These are phyloP conservation scores for Mycena metata DNA, from an alignment of 768 basidiomycete species.

Conservation along the genomic window DNA sequence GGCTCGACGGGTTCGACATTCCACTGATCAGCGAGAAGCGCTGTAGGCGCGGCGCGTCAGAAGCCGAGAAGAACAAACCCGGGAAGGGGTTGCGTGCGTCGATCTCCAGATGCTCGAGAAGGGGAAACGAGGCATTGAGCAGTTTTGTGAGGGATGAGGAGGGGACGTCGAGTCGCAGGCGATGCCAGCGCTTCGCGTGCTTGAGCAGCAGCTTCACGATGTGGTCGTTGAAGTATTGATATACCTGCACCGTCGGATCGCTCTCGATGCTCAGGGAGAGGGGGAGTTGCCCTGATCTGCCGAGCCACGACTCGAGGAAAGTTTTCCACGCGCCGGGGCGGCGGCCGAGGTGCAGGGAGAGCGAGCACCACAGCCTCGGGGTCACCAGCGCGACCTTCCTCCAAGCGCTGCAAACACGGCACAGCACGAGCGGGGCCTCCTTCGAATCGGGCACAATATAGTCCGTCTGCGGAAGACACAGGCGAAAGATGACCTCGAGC, in stretches of 20 bases:
- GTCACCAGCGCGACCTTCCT: slow-evolving; percentile 37
- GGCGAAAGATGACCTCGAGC: slow-evolving; percentile 40
- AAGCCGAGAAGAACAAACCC: slow-evolving; percentile 16
- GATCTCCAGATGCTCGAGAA: slow-evolving; percentile 38
- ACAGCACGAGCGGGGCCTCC: slow-evolving; percentile 41
- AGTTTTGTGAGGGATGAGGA: slow-evolving; percentile 20
- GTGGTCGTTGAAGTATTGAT: slow-evolving; percentile 38
- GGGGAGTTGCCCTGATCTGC: slow-evolving; percentile 31
- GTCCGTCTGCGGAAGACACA: slow-evolving; percentile 38
- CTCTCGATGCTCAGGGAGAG: slow-evolving; percentile 36
- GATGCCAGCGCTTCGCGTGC: slow-evolving; percentile 34
- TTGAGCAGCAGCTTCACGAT: slow-evolving; percentile 31
- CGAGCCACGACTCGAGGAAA: slow-evolving; percentile 41
- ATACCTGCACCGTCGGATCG: neutral
- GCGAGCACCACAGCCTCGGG: slow-evolving; percentile 42
- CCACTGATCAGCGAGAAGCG: slow-evolving; percentile 7
- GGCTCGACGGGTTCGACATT: neutral
- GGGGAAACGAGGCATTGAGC: slow-evolving; percentile 34
- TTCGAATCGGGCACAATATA: slow-evolving; percentile 32
- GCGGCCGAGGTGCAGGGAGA: slow-evolving; percentile 36
- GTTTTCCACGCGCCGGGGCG: slow-evolving; percentile 34
- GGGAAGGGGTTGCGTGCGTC: slow-evolving; percentile 42
- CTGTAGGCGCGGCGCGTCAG: slow-evolving; percentile 28
- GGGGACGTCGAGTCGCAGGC: slow-evolving; percentile 39
- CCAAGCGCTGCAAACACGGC: slow-evolving; percentile 44